phyloP scores from a whole-genome alignment of 2,329 filamentous ascomycete genomes.

The Calonectria ilicicola region DNA sequence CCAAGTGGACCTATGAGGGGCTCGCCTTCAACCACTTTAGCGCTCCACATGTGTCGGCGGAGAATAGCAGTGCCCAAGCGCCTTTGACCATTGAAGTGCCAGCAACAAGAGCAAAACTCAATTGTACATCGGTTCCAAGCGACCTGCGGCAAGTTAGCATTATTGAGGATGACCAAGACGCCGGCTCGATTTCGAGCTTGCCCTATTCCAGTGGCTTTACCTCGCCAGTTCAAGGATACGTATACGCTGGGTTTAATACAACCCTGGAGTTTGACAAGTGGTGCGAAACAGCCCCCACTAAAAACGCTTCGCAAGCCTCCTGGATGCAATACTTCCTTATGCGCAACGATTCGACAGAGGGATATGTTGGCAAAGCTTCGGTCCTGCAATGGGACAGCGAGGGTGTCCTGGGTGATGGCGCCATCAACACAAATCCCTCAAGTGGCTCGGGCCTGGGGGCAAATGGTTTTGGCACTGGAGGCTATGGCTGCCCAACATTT shows the following conservation, averaged over 20 bases:
- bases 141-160: conserved; percentile 22
- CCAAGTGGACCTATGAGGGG: conserved; percentile 46
- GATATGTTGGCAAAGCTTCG: conserved; percentile 36
- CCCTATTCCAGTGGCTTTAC: conserved; percentile 19
- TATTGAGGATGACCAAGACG: conserved; percentile 15
- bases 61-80: conserved; percentile 17
- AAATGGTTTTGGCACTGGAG: conserved; percentile 22
- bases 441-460: conserved; percentile 24
- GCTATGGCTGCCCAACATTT: conserved; percentile 30
- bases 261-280: conserved; percentile 31
- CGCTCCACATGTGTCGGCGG: conserved; percentile 14
- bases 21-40: conserved; percentile 41
- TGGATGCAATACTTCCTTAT: conserved; percentile 38
- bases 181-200: conserved; percentile 1
- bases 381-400: conserved; percentile 32
- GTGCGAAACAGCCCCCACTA: conserved; percentile 30
- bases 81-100: conserved; percentile 31
- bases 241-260: conserved; percentile 34
- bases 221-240: conserved; percentile 5
- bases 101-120: conserved; percentile 32
- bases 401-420: conserved; percentile 33
- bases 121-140: conserved; percentile 32
- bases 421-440: conserved; percentile 30
- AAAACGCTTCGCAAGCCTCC: conserved; percentile 15
- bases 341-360: conserved; percentile 25